Base-by-base conservation (phyloP, 1,284 basidiomycete species). In the Tylopilus sp. region DNA sequence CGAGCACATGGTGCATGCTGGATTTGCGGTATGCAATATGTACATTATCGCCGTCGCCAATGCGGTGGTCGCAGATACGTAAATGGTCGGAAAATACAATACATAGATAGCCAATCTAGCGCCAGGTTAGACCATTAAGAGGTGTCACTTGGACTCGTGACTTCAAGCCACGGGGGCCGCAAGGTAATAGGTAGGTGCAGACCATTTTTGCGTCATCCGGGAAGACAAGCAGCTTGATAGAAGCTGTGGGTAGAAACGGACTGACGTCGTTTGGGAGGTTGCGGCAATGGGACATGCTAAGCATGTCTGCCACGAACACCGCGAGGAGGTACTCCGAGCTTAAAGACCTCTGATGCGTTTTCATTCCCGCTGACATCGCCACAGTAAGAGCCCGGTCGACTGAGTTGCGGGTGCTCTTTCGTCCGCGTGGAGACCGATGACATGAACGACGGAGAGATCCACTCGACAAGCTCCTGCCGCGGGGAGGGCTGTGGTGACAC, bases 341-440 rank as follows among this genome's bases (percentile, higher is more conserved):
- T 41, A 33, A 53, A 49, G 31, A 25, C 43, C 44, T 45, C 50
- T 39, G 47, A 33, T 12, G 34, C 28, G 41, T 40, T 62, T 63
- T 63, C 61, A 63, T 63, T 63, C 65, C 61, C 61, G 61, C 47
- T 51, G 47, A 54, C 61, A 62, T 65, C 52, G 57, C 59, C 59
- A 52, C 54, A 49, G 57, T 44, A 58, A 59, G 52, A 65, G 48
- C 50, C 63, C 48, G 47, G 40, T 44, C 52, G 59, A 55, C 57
- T 48, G 47, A 45, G 50, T 40, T 46, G 56, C 41, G 28, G 25
- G 33, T 36, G 48, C 39, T 51, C 57, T 43, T 18, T 53, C 18
- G 49, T 48, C 56, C 61, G 61, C 16, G 49, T 21, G 38, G 64
- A 55, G 39, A 52, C 44, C 16, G 54, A 46, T 44, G 56, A 29